Evolutionary conservation across 805 yeast genomes (phyloP).

Genomic region (Cyberlindnera japonica): DNA sequence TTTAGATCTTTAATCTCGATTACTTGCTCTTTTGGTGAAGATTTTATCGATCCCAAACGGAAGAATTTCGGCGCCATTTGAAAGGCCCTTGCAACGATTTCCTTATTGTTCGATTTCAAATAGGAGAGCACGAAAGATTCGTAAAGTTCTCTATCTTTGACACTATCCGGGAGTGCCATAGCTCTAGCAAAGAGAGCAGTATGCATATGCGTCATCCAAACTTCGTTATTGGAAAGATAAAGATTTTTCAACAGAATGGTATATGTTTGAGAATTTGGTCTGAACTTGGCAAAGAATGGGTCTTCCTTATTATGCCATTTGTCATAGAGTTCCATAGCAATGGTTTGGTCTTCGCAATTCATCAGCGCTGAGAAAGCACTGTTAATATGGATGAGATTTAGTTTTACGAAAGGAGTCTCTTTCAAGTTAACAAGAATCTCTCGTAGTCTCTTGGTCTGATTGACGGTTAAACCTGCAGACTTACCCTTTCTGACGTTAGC

Average conservation of each 20-base stretch:
- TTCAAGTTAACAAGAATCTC: slow-evolving; percentile 31
- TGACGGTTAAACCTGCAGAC: slow-evolving; percentile 29
- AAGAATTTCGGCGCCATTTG: slow-evolving; percentile 19
- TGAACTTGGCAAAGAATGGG: slow-evolving; percentile 21
- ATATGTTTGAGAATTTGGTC: slow-evolving; percentile 33
- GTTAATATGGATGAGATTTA: slow-evolving; percentile 42
- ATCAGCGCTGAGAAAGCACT: slow-evolving; percentile 43
- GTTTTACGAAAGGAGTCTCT: slow-evolving; percentile 25
- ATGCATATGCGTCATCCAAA: background rate
- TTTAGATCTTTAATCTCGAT: slow-evolving; percentile 6
- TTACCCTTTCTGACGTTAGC: slow-evolving; percentile 29
- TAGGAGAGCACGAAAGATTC: slow-evolving; percentile 20
- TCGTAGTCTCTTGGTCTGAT: slow-evolving; percentile 33
- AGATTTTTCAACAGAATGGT: slow-evolving; percentile 26
- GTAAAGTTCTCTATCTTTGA: slow-evolving; percentile 18
- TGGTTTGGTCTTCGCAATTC: slow-evolving; percentile 36
- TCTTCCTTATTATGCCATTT: slow-evolving; percentile 22
- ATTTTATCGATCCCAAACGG: slow-evolving; percentile 9
- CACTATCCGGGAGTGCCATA: slow-evolving; percentile 8
- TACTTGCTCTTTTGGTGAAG: background rate
- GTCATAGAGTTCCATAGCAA: slow-evolving; percentile 38
- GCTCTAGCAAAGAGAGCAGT: slow-evolving; percentile 7
- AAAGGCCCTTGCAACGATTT: slow-evolving; percentile 20
- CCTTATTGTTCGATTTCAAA: slow-evolving; percentile 12
- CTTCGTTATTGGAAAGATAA: slow-evolving; percentile 13